Base-by-base conservation (phyloP, 306 rosid species). In the Castanea crenata region DNA sequence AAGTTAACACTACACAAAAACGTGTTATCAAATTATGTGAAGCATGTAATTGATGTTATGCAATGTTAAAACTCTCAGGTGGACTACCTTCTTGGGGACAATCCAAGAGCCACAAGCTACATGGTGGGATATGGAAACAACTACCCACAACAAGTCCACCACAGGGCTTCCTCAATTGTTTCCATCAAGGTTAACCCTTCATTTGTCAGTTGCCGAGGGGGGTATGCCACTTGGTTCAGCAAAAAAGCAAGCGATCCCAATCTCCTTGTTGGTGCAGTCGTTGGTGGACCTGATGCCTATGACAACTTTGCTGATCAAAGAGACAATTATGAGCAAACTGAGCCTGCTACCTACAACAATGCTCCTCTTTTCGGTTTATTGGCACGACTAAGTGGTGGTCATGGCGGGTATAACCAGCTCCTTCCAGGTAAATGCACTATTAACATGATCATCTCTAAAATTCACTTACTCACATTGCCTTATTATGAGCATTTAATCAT, bases 271-370 rank as follows among this genome's bases (percentile, higher is more conserved):
- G 99, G 99, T 54, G 99, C 99, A 32, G 31, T 91, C 83, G 99
- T 95, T 44, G 99, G 99, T 34, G 98, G 99, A 65, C 99, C 99
- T 79, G 99, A 95, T 89, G 98, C 97, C 13, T 93, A 95, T 71
- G 99, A 95, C 79, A 87, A 95, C 88, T 95, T 95, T 58, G 99
- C 98, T 54, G 99, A 95, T 81, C 84, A 95, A 80, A 91, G 99
- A 80, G 94, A 95, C 67, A 95, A 95, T 52, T 95, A 91, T 78
- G 96, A 95, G 82, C 99, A 95, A 76, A 95, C 99, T 4, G 99
- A 95, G 72, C 99, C 99, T 67, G 99, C 99, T 68, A 95, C 99
- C 27, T 95, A 95, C 86, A 95, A 95, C 90, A 95, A 95, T 85
- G 99, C 99, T 87, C 99, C 99, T 80, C 89, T 93, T 75, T 77